phyloP scores from a whole-genome alignment of 768 basidiomycete genomes.

The Calocybe indica region DNA sequence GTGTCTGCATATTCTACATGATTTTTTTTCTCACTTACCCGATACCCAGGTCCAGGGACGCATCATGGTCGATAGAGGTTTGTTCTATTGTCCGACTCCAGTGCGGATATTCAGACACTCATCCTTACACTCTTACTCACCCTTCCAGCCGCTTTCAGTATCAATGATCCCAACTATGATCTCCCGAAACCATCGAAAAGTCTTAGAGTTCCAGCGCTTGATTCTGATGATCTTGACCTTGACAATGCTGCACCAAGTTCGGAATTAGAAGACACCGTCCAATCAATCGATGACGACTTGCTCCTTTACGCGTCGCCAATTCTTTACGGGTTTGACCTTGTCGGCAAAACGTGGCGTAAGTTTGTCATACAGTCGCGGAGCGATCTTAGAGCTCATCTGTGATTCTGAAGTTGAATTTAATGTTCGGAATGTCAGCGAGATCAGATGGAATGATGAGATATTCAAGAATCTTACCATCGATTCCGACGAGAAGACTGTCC shows the following conservation, averaged over 20 bases:
- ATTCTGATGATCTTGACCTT: not conserved
- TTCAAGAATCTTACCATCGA: slow-evolving; percentile 52
- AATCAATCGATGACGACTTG: not conserved
- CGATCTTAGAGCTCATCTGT: not conserved
- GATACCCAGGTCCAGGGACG: not conserved
- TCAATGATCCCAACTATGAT: not conserved
- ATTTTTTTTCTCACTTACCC: no score
- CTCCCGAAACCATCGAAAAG: not conserved
- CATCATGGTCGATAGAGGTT: not conserved
- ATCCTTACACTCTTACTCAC: not conserved
- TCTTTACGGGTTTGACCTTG: not conserved
- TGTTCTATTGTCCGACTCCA: not conserved
- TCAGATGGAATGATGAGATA: slow-evolving; percentile 50
- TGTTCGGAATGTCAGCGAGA: slow-evolving; percentile 40
- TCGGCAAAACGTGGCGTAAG: slow-evolving; percentile 11
- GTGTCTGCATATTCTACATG: no score
- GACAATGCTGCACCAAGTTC: not conserved
- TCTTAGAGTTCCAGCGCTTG: not conserved
- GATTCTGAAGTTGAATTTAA: slow-evolving; percentile 44
- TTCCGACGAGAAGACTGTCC: slow-evolving; percentile 40
- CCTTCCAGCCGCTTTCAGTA: not conserved
- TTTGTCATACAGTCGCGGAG: not conserved
- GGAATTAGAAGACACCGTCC: not conserved
- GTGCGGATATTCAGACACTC: not conserved
- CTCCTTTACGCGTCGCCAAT: not conserved